Evolutionary conservation across 2,329 filamentous ascomycete species (phyloP).

Genomic region (Proliferodiscus dingleyae): DNA sequence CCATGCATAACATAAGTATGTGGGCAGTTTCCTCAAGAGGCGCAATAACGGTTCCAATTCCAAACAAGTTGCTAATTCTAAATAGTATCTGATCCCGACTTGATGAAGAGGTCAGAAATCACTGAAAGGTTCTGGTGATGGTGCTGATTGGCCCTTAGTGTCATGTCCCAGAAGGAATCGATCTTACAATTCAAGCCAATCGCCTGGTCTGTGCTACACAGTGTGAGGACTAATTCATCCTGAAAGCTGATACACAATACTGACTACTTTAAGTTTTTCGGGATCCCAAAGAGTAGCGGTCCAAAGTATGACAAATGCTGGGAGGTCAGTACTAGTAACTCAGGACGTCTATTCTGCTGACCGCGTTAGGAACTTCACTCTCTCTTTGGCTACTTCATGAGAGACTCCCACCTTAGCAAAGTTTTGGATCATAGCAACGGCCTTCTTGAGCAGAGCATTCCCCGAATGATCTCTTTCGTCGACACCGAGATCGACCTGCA

Average conservation of each 20-base stretch:
- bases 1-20: conserved; percentile 27
- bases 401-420: conserved; percentile 41
- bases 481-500: conserved; percentile 56
- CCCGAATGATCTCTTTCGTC: conserved; percentile 55
- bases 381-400: conserved; percentile 36
- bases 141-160: conserved; percentile 14
- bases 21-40: neutral
- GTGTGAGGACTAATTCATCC: conserved; percentile 10
- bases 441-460: conserved; percentile 41
- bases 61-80: neutral
- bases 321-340: conserved; percentile 17
- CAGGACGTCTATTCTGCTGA: conserved; percentile 35
- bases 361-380: conserved; percentile 31
- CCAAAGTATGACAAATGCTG: conserved; percentile 21
- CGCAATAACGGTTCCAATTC: neutral
- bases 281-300: conserved; percentile 21
- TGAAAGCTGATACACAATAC: neutral
- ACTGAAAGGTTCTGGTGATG: neutral
- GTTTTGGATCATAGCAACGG: conserved; percentile 35
- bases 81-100: conserved; percentile 22
- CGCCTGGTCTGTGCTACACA: conserved; percentile 17
- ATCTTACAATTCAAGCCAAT: conserved; percentile 17
- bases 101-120: conserved; percentile 18
- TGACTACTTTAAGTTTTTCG: conserved; percentile 27
- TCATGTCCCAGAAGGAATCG: conserved; percentile 24